Evolutionary conservation across 176 grass and related monocot genomes (phyloP), one percentile per base, ranked within the genome.

Genomic region (Olyra latifolia): DNA sequence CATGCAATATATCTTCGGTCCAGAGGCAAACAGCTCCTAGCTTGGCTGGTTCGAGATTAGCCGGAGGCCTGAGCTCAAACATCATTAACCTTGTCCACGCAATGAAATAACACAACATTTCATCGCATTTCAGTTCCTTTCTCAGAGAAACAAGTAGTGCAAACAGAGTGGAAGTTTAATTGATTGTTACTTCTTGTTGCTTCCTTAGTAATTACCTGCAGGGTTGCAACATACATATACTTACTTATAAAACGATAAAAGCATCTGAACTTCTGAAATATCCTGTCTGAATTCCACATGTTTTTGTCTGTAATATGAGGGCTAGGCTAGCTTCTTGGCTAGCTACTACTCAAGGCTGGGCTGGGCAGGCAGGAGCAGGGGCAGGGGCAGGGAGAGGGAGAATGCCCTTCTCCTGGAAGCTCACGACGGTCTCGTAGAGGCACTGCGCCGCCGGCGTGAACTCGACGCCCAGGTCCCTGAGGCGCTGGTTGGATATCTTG

Each of bases 351-450:
- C 66, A 78, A 0, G 45, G 69, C 4, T 41, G 14, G 11, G 7
- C 19, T 0, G 14, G 16, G 2, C 50, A 3, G 3, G 67, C 28
- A 25, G 72, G 2, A 3, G 0, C n/a, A 2, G 70, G 50, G 1
- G 29, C 22, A 23, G 63, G 50, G 14, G 40, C 20, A 6, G 27
- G 50, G 20, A 59, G 17, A 1, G 60, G 67, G 25, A 89, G 71
- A 38, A 87, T 79, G 27, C 87, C 91, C 44, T 89, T 93, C 66
- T 93, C 91, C 62, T 87, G 84, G n/a, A 93, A 86, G 71, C 87
- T 63, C 0, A 73, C 46, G 43, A 93, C 84, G 5, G 91, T 93
- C 15, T 93, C 91, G 62, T 89, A 89, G 14, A 93, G 57, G 28
- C 80, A 71, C 60, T 93, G 87, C 3, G 53, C 84, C 57, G 62